Conservation (phyloP, 75 land plant species). For the Adiantum capillusveneris region DNA sequence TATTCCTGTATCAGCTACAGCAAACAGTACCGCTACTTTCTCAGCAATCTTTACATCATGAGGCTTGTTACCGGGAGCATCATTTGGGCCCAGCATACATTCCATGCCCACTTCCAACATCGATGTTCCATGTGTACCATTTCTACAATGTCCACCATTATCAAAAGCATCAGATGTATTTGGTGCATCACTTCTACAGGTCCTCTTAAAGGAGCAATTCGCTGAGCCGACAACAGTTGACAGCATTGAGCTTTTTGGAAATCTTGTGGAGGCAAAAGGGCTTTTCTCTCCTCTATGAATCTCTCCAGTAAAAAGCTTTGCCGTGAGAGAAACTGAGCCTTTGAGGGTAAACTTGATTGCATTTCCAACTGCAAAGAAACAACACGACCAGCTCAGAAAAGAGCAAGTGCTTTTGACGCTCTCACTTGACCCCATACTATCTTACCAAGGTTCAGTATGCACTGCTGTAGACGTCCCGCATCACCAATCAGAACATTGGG, state of each 20-base stretch:
- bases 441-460: constrained; percentile 36
- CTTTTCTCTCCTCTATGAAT: not conserved
- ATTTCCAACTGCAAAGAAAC: constrained; percentile 34
- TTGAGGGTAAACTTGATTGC: constrained; percentile 42
- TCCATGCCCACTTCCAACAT: not conserved
- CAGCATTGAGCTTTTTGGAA: not conserved
- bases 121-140: not conserved
- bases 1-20: constrained; percentile 35
- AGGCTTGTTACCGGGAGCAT: not conserved
- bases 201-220: not conserved
- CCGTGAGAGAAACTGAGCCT: constrained; percentile 31
- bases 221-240: not conserved
- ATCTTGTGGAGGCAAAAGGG: not conserved
- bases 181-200: not conserved
- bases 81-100: not conserved
- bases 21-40: constrained; percentile 19
- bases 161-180: not conserved
- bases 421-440: not conserved
- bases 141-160: not conserved
- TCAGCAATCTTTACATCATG: constrained; percentile 6
- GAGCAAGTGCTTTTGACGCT: too few species aligned
- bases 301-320: constrained; percentile 16
- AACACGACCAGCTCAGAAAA: too few species aligned
- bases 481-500: constrained; percentile 36
- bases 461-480: constrained; percentile 40